A percentile compares a stretch with the other conserved stretches of the same genome.
Evolutionary conservation across 1,284 basidiomycete species (phyloP).

Genomic region (Naganishia sp.): DNA sequence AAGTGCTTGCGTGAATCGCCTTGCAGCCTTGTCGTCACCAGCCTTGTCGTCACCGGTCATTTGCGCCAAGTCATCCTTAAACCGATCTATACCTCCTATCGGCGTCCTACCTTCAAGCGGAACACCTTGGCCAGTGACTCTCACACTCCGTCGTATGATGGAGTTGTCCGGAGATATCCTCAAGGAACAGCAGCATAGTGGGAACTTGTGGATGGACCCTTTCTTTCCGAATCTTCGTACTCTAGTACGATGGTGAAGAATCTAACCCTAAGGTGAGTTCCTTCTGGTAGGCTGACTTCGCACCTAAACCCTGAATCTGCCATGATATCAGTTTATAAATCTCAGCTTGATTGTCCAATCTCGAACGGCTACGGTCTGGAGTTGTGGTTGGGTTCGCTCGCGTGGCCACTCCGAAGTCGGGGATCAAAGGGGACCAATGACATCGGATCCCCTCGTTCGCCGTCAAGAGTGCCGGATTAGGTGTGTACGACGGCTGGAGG

Average conservation of each 20-base stretch:
- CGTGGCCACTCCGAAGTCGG: not conserved
- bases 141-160: constrained; percentile 1
- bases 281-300: not conserved
- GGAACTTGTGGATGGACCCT: constrained; percentile 24
- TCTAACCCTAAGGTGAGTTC: constrained; percentile 27
- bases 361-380: constrained; percentile 19
- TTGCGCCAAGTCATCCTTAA: constrained; percentile 10
- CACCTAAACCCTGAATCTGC: not conserved
- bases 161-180: constrained; percentile 24
- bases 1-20: not conserved
- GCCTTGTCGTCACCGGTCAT: constrained; percentile 3
- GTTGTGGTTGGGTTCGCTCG: constrained; percentile 8
- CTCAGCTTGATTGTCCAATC: constrained; percentile 24
- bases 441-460: constrained; percentile 27
- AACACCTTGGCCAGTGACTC: constrained; percentile 2
- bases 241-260: constrained; percentile 12
- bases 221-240: constrained; percentile 21
- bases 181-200: constrained; percentile 21
- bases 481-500: not conserved
- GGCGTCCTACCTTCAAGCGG: not conserved
- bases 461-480: not conserved
- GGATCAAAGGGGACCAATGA: not conserved
- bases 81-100: constrained; percentile 5
- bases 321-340: constrained; percentile 10
- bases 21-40: constrained; percentile 7